phyloP scores from a whole-genome alignment of 495 filamentous ascomycete species.

The Rostrohypoxylon terebratum region DNA sequence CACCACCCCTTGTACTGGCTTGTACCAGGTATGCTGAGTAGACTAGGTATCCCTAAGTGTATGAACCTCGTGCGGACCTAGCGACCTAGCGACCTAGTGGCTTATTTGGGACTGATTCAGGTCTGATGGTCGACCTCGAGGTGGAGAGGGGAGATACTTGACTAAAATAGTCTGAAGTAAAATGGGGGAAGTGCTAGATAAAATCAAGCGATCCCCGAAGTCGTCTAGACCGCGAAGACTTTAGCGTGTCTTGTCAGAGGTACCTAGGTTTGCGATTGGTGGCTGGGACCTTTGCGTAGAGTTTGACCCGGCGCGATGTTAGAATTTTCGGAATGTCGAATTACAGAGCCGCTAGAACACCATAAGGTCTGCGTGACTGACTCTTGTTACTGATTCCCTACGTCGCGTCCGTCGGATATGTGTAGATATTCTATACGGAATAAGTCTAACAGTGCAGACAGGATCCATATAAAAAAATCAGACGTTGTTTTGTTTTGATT shows the following conservation, averaged over 20 bases:
- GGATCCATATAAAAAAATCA: constrained; percentile 25
- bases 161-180: constrained; percentile 47
- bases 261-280: constrained; percentile 44
- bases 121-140: constrained; percentile 26
- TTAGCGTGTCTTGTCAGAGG: constrained; percentile 42
- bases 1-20: constrained; percentile 22
- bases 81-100: constrained; percentile 43
- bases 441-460: constrained; percentile 16
- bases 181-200: constrained; percentile 37
- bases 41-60: neutral
- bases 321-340: constrained; percentile 44
- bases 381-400: constrained; percentile 36
- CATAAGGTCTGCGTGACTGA: constrained; percentile 31
- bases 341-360: constrained; percentile 41
- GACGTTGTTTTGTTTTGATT: constrained; percentile 15
- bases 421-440: constrained; percentile 20
- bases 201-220: constrained; percentile 41
- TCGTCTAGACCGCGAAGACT: constrained; percentile 43
- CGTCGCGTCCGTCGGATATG: constrained; percentile 30
- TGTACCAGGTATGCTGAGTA: constrained; percentile 8
- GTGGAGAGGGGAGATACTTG: constrained; percentile 41
- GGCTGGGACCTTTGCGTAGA: constrained; percentile 35
- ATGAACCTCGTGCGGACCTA: constrained; percentile 37
- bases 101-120: constrained; percentile 19
- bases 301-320: constrained; percentile 43